Conservation (phyloP, 371 early-diverging fungal genomes). For the Apophysomyces variabilis region DNA sequence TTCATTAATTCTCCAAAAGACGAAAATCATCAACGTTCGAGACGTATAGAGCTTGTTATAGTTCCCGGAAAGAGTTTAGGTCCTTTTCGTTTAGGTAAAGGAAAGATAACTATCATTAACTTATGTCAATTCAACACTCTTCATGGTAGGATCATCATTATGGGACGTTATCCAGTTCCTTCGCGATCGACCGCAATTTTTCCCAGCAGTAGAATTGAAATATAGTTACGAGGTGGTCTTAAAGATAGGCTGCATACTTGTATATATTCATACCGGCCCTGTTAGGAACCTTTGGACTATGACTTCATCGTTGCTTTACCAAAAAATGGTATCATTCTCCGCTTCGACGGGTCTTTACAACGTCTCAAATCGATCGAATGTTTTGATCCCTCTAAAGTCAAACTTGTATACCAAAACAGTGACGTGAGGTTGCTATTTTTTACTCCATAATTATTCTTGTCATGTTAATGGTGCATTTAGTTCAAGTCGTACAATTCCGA, state of each 20-base stretch:
- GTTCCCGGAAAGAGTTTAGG: slow-evolving; percentile 61
- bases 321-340: slow-evolving; percentile 63
- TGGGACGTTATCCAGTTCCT: slow-evolving; percentile 60
- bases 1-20: slow-evolving; percentile 23
- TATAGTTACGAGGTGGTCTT: slow-evolving; percentile 63
- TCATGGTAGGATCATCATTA: slow-evolving; percentile 53
- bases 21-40: slow-evolving; percentile 27
- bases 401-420: slow-evolving; percentile 65
- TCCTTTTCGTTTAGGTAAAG: slow-evolving; percentile 59
- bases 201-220: slow-evolving; percentile 70
- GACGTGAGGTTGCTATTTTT: slow-evolving; percentile 61
- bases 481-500: slow-evolving; percentile 68
- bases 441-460: background rate
- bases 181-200: slow-evolving; percentile 53
- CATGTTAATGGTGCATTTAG: slow-evolving; percentile 25
- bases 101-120: background rate
- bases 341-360: slow-evolving; percentile 68
- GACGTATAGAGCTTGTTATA: slow-evolving; percentile 59
- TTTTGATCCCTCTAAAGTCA: slow-evolving; percentile 63
- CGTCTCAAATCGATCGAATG: slow-evolving; percentile 68
- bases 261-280: background rate
- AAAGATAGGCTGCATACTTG: background rate
- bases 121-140: background rate
- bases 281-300: slow-evolving; percentile 59
- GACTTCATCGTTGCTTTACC: slow-evolving; percentile 69